Evolutionary conservation across 176 grass and related monocot species (phyloP).

Genomic region (Eremochloa ophiuroides): DNA sequence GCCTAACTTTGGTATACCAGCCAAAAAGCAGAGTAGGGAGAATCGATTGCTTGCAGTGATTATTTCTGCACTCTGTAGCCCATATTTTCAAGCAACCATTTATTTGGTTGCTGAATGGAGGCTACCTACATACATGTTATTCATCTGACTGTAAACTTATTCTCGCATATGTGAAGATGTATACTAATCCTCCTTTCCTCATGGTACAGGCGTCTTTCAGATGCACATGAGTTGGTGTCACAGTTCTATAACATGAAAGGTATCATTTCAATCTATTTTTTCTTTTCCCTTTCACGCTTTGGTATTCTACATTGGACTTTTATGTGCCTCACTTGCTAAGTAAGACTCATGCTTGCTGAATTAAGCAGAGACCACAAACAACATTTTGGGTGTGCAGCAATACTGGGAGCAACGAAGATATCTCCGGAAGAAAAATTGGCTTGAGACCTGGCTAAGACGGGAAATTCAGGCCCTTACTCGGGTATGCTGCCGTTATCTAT

Average conservation of each 20-base stretch:
- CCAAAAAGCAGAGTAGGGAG: not conserved
- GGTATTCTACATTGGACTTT: not conserved
- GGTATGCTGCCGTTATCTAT: not conserved
- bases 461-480: conserved; percentile 57
- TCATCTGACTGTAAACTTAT: not conserved
- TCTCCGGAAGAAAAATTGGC: conserved; percentile 40
- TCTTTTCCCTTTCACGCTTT: not conserved
- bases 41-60: not conserved
- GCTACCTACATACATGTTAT: not conserved
- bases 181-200: not conserved
- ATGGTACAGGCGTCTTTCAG: conserved; percentile 28
- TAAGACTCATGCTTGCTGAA: not conserved
- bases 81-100: not conserved
- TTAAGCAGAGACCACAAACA: conserved; percentile 25
- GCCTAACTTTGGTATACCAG: not conserved
- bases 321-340: not conserved
- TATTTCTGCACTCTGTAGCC: not conserved
- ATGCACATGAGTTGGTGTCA: conserved; percentile 22
- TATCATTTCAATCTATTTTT: not conserved
- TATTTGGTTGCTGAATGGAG: not conserved
- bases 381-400: conserved; percentile 17
- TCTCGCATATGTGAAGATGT: not conserved
- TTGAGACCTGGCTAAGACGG: conserved; percentile 48
- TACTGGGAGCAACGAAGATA: conserved; percentile 47
- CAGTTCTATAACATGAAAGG: conserved; percentile 44